phyloP scores from a whole-genome alignment of 2,329 filamentous ascomycete genomes.

The Zarea fungicola region DNA sequence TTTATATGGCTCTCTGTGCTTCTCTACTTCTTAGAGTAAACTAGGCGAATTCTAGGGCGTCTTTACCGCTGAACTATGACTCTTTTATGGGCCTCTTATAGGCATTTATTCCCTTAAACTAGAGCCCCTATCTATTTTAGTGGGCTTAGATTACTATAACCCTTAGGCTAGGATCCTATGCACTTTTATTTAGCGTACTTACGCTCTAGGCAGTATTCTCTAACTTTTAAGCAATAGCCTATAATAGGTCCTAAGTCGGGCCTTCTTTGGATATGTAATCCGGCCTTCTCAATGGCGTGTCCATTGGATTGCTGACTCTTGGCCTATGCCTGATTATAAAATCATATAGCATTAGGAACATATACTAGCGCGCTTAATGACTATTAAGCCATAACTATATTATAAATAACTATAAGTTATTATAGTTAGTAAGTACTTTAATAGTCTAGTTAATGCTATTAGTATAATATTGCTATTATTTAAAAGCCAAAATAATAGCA shows the following conservation, averaged over 20 bases:
- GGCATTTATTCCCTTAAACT: neutral
- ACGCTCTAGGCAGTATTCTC: too few species aligned
- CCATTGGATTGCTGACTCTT: neutral
- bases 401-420: constrained; percentile 9
- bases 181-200: neutral
- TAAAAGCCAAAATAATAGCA: constrained; percentile 7
- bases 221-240: neutral
- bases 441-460: neutral
- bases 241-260: neutral
- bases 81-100: neutral
- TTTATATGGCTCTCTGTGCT: too few species aligned
- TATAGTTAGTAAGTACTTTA: constrained; percentile 2
- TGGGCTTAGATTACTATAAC: neutral
- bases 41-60: too few species aligned
- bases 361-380: neutral
- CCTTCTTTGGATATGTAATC: neutral
- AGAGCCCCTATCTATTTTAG: neutral
- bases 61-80: too few species aligned
- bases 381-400: neutral
- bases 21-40: too few species aligned
- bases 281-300: neutral
- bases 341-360: constrained; percentile 4
- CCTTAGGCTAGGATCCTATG: neutral
- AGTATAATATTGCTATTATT: constrained; percentile 20
- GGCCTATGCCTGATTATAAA: constrained; percentile 6